Evolutionary conservation across 768 basidiomycete species (phyloP).

Genomic region (Psilocybe cubensis): DNA sequence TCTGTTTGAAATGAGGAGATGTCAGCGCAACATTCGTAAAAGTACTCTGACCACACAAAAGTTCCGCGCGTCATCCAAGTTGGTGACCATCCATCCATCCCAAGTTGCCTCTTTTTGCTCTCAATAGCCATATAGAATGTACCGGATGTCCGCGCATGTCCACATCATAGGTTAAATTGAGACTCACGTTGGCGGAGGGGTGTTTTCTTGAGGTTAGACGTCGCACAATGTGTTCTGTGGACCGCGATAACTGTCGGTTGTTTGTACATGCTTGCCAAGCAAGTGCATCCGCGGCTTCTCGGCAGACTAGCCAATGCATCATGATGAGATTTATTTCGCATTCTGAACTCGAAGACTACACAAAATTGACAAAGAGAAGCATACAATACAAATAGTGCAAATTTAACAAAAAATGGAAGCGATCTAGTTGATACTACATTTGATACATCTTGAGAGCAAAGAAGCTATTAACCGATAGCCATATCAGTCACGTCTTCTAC

Average conservation of each 20-base stretch:
- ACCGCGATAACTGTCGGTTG: constrained; percentile 11
- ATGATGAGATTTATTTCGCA: no score
- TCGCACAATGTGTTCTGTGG: constrained; percentile 20
- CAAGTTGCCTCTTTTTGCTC: constrained; percentile 13
- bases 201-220: constrained; percentile 38
- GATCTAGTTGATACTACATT: neutral
- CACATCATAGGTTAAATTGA: constrained; percentile 5
- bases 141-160: neutral
- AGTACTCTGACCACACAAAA: constrained; percentile 6
- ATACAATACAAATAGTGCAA: neutral
- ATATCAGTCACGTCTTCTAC: constrained; percentile 48
- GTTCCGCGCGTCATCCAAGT: constrained; percentile 28
- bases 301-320: neutral
- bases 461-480: constrained; percentile 44
- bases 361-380: neutral
- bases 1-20: constrained; percentile 31
- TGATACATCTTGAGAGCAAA: neutral
- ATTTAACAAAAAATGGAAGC: neutral
- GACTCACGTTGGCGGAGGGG: constrained; percentile 39
- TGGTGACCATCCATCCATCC: constrained; percentile 29
- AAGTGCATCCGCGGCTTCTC: neutral
- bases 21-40: constrained; percentile 10
- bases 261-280: constrained; percentile 13
- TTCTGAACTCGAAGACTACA: neutral
- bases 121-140: constrained; percentile 4